Base-by-base conservation (phyloP, 345 rosid species). In the Moricandia arvensis region DNA sequence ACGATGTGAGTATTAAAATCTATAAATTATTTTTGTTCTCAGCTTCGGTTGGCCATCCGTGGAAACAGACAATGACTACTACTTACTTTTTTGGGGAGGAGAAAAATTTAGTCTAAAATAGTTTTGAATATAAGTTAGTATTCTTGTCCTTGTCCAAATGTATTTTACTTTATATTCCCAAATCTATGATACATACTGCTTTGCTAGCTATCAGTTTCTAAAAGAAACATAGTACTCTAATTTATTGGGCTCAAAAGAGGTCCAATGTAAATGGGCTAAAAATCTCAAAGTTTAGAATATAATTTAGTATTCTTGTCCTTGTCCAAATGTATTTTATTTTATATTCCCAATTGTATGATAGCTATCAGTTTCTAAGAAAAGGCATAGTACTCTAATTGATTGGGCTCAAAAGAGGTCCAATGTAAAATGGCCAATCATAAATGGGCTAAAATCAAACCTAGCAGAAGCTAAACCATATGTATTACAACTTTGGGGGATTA, bases 21-120 rank as follows among this genome's bases (percentile, higher is more conserved):
- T 21, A 0, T 1, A 21, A 21, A 21, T 21, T 21, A 21, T 21
- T 0, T 21, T 29, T 29, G 31, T 29, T 29, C 15, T 69, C 24
- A 24, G 27, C 26, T 8, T 43, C 35, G 64, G 63, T 69, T 69
- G 73, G 63, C 53, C 53, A 38, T 41, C 68, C 18, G 41, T 37
- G 17, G 34, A 6, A 35, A 63, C 26, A 17, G 16, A 16, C 27
- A 1, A 37, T 37, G 41, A 38, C 13, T 15, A 38, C 13, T 15
- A 16, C 27, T 31, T 61, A 15, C 24, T 21, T 21, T 21, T 7
- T 27, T 59, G 35, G 34, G 16, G 6, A n/a, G 6, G 27, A 12
- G 9, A 29, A 16, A 7, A 59, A 13, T 21, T 1, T 53, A 9
- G 27, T 57, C 21, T 15, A 49, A 15, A 49, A 15, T 34, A 13